A percentile compares a stretch with the other conserved stretches of the same genome.
Conservation (phyloP, 345 rosid genomes). For the Ceriops decandra region DNA sequence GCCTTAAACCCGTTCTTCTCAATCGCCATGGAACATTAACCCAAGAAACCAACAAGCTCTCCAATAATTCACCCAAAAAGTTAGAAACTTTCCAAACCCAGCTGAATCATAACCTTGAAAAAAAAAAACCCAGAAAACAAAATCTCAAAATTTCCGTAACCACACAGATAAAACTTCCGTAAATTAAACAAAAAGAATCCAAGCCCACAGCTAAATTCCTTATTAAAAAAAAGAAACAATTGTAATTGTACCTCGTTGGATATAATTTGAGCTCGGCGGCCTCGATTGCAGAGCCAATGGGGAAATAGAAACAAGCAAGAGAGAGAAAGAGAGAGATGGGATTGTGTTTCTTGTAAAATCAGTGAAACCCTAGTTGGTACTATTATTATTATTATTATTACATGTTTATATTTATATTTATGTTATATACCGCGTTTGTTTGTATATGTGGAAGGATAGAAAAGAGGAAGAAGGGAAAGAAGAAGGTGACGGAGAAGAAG, state of each 20-base stretch:
- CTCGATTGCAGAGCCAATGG: conserved; percentile 8
- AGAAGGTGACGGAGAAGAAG: conserved; percentile 22
- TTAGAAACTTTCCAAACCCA: background rate
- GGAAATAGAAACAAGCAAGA: conserved; percentile 24
- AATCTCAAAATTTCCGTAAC: conserved; percentile 17
- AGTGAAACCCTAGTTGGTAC: background rate
- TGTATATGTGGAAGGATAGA: background rate
- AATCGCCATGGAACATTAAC: conserved; percentile 61
- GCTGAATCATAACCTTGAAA: conserved; percentile 35
- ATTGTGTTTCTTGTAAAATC: background rate
- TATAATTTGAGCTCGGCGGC: conserved; percentile 7
- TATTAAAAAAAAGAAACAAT: background rate
- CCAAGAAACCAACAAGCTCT: background rate
- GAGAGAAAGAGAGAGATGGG: conserved; percentile 6
- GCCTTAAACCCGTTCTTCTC: conserved; percentile 86
- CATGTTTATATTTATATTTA: background rate
- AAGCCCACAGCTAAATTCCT: background rate
- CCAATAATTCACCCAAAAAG: conserved; percentile 16
- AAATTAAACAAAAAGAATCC: conserved; percentile 1
- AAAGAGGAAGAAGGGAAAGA: conserved; percentile 9
- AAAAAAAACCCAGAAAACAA: conserved; percentile 5
- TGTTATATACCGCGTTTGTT: no score
- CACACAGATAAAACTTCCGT: background rate
- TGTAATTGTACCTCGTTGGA: conserved; percentile 31
- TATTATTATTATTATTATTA: background rate